phyloP scores from a whole-genome alignment of 352 stramenopile species.

The Phytophthora pluvialis region DNA sequence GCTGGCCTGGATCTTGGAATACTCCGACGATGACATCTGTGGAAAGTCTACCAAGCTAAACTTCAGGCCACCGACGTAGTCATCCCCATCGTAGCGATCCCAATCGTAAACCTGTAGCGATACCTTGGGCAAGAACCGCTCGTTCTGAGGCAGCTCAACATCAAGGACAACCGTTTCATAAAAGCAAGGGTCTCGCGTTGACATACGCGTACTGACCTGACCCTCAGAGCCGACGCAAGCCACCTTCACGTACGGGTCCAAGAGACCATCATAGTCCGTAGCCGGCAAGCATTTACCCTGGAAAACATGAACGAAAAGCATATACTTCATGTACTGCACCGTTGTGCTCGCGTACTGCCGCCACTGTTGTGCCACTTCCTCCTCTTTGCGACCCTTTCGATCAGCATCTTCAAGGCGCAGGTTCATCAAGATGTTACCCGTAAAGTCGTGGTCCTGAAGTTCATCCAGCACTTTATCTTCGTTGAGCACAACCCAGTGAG shows the following conservation, averaged over 20 bases:
- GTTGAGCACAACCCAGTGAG: conserved; percentile 74
- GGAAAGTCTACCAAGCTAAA: conserved; percentile 67
- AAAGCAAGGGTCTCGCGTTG: conserved; percentile 81
- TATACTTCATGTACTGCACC: conserved; percentile 79
- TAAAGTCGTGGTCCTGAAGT: conserved; percentile 84
- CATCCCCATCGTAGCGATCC: conserved; percentile 75
- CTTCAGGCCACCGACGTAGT: conserved; percentile 71
- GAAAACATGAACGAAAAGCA: conserved; percentile 85
- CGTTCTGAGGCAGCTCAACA: conserved; percentile 74
- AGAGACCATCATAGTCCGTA: conserved; percentile 73
- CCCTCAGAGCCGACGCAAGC: conserved; percentile 76
- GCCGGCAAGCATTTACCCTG: conserved; percentile 75
- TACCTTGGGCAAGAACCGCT: conserved; percentile 70
- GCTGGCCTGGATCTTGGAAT: conserved; percentile 55
- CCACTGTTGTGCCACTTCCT: conserved; percentile 58
- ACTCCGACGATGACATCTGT: conserved; percentile 63
- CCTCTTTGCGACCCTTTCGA: conserved; percentile 24
- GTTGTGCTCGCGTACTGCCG: conserved; percentile 60
- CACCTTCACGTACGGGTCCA: conserved; percentile 89
- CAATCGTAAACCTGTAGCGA: conserved; percentile 81
- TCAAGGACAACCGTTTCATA: conserved; percentile 87
- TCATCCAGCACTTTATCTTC: conserved; percentile 86
- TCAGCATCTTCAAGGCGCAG: conserved; percentile 58
- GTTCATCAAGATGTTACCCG: conserved; percentile 84
- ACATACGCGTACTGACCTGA: conserved; percentile 63